Percentiles rank a stretch among this genome's conserved stretches.
These are phyloP conservation scores for Periglandula ipomoeae DNA, from an alignment of 2,329 filamentous ascomycete species.

Conservation along the genomic window DNA sequence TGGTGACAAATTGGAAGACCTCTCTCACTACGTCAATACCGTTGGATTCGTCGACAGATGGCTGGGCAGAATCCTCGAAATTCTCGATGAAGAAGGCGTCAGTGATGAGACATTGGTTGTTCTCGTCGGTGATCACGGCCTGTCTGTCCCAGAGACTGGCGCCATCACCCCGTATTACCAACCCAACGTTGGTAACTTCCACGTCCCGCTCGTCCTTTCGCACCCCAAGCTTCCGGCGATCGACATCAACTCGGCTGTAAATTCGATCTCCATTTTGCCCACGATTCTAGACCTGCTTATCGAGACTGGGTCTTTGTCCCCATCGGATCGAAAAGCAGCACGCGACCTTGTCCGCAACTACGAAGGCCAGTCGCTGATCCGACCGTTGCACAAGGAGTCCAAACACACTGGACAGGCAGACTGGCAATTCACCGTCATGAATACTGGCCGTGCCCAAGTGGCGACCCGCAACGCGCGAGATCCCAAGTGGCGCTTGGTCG, in stretches of 20 bases:
- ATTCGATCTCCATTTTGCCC: constrained; percentile 23
- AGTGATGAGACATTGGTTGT: constrained; percentile 23
- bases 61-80: constrained; percentile 21
- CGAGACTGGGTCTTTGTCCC: constrained; percentile 22
- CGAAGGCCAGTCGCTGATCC: constrained; percentile 26
- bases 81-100: constrained; percentile 21
- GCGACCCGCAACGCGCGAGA: constrained; percentile 13
- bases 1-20: constrained; percentile 17
- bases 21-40: constrained; percentile 24
- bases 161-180: constrained; percentile 24
- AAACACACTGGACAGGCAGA: constrained; percentile 12
- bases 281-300: constrained; percentile 26
- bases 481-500: constrained; percentile 15
- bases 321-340: constrained; percentile 15
- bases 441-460: constrained; percentile 16
- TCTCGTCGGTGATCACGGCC: constrained; percentile 23
- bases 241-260: constrained; percentile 22
- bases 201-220: constrained; percentile 24
- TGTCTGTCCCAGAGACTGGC: constrained; percentile 22
- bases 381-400: constrained; percentile 17
- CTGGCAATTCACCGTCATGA: constrained; percentile 18
- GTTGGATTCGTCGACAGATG: constrained; percentile 23
- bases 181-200: constrained; percentile 23
- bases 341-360: constrained; percentile 23
- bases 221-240: constrained; percentile 24